Conservation (phyloP, 305 asterid genomes). For the Rubia occidens region DNA sequence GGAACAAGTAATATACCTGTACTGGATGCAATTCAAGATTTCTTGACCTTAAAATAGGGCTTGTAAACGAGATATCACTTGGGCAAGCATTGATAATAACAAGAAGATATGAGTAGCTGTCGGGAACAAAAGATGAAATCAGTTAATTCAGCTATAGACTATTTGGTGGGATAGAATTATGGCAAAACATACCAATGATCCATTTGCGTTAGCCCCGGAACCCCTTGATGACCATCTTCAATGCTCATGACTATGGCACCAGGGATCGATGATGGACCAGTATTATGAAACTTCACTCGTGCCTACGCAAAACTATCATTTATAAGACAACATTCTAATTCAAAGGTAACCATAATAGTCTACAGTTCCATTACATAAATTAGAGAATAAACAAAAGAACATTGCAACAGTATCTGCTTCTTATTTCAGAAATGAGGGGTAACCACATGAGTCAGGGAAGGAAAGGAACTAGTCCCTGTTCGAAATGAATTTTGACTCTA, state of each 20-base stretch:
- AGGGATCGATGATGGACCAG: constrained; percentile 68
- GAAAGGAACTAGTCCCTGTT: not conserved
- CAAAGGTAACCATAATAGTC: not conserved
- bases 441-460: not conserved
- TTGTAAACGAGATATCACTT: constrained; percentile 37
- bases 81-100: constrained; percentile 59
- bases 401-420: not conserved
- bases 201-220: constrained; percentile 56
- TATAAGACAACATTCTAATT: constrained; percentile 2
- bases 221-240: constrained; percentile 72
- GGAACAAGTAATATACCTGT: constrained; percentile 42
- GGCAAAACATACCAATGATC: constrained; percentile 51
- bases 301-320: constrained; percentile 31
- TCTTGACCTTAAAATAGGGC: constrained; percentile 44
- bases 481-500: not conserved
- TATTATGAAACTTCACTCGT: constrained; percentile 67
- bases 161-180: not conserved
- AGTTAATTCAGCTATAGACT: constrained; percentile 13
- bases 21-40: constrained; percentile 62
- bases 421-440: not conserved
- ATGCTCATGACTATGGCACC: constrained; percentile 79
- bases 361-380: not conserved
- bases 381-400: not conserved
- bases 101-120: constrained; percentile 62
- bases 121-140: constrained; percentile 15